These are phyloP conservation scores for Cytospora chrysosperma DNA, from an alignment of 2,329 filamentous ascomycete species.

Conservation along the genomic window DNA sequence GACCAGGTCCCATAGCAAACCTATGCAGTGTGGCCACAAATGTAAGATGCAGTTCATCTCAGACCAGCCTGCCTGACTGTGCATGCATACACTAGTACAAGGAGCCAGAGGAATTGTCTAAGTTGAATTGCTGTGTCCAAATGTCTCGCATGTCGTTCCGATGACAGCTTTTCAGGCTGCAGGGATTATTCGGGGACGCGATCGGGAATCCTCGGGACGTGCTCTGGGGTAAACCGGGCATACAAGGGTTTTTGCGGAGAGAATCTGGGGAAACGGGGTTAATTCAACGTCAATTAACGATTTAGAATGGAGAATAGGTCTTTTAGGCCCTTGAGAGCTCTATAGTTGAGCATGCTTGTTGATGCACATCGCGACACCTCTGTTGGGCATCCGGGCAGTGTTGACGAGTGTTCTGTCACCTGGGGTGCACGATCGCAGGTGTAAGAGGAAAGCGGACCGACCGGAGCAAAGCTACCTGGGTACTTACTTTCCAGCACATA, in stretches of 20 bases:
- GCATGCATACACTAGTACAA: too few species aligned
- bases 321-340: slow-evolving; percentile 9
- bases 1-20: not conserved
- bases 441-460: not conserved
- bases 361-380: not conserved
- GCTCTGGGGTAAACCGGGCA: slow-evolving; percentile 23
- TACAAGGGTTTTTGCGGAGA: slow-evolving; percentile 24
- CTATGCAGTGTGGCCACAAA: not conserved
- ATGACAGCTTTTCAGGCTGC: slow-evolving; percentile 1
- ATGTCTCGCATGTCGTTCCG: not conserved
- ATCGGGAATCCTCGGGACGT: slow-evolving; percentile 22
- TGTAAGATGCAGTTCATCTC: too few species aligned
- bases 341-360: not conserved
- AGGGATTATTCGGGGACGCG: slow-evolving; percentile 2
- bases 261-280: slow-evolving; percentile 24
- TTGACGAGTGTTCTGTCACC: not conserved
- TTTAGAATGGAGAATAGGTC: not conserved
- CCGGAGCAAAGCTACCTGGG: not conserved
- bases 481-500: not conserved
- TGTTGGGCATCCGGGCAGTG: not conserved
- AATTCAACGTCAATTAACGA: slow-evolving; percentile 20
- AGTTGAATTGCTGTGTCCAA: not conserved
- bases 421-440: not conserved
- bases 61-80: too few species aligned
- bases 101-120: not conserved